These are phyloP conservation scores for Neospermospora avenae DNA, from an alignment of 2,329 filamentous ascomycete genomes.

Conservation along the genomic window DNA sequence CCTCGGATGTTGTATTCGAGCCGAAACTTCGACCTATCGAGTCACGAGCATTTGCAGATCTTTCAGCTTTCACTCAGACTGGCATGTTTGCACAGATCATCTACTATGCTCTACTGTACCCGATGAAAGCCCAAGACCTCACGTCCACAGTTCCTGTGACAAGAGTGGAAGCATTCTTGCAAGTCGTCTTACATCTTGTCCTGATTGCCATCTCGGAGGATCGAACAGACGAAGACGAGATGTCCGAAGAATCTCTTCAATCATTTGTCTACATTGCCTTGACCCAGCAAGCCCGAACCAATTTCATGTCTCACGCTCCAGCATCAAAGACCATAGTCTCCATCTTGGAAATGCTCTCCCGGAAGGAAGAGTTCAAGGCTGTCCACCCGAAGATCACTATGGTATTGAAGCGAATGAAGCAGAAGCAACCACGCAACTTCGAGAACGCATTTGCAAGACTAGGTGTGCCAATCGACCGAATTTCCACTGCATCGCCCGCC, in stretches of 20 bases:
- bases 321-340: conserved; percentile 60
- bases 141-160: conserved; percentile 76
- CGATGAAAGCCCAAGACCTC: conserved; percentile 63
- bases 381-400: conserved; percentile 82
- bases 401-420: conserved; percentile 79
- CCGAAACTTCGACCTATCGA: conserved; percentile 75
- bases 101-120: conserved; percentile 83
- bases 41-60: conserved; percentile 71
- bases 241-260: conserved; percentile 44
- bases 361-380: conserved; percentile 72
- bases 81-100: conserved; percentile 87
- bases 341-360: conserved; percentile 58
- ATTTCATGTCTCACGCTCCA: conserved; percentile 55
- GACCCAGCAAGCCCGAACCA: conserved; percentile 58
- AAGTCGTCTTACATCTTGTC: conserved; percentile 84
- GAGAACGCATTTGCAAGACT: conserved; percentile 61
- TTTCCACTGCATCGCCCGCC: conserved; percentile 81
- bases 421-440: conserved; percentile 74
- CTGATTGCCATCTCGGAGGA: conserved; percentile 87
- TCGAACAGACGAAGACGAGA: conserved; percentile 52
- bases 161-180: conserved; percentile 84
- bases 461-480: conserved; percentile 69
- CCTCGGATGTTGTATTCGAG: conserved; percentile 86
- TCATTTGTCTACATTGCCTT: conserved; percentile 76
- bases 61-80: conserved; percentile 78